phyloP scores from a whole-genome alignment of 2,329 filamentous ascomycete genomes.

The Pseudodiploospora longispora region DNA sequence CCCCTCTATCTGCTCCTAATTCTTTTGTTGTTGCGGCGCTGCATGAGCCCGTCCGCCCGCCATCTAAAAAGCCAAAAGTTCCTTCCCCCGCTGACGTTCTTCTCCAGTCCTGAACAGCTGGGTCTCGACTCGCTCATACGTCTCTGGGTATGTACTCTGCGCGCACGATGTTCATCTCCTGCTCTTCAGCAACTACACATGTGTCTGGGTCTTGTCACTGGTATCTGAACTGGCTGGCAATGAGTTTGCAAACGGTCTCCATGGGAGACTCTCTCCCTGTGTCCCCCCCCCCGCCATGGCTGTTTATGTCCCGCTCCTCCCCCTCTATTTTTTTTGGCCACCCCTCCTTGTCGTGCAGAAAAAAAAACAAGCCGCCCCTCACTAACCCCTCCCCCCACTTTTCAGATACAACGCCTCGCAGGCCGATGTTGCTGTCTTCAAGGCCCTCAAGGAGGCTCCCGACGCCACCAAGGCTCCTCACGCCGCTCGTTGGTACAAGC shows the following conservation, averaged over 20 bases:
- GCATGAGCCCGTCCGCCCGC: not conserved
- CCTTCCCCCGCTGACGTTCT: not conserved
- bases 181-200: not conserved
- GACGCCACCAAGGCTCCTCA: slow-evolving; percentile 83
- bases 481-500: slow-evolving; percentile 97
- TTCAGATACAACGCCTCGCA: slow-evolving; percentile 62
- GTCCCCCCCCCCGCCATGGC: slow-evolving; percentile 2
- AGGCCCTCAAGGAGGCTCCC: slow-evolving; percentile 71
- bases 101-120: slow-evolving; percentile 56
- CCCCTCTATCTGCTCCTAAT: too few relatives aligned
- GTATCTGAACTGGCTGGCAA: not conserved
- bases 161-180: not conserved
- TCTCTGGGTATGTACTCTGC: slow-evolving; percentile 59
- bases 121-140: slow-evolving; percentile 66
- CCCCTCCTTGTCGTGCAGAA: not conserved
- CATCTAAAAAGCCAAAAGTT: slow-evolving; percentile 1
- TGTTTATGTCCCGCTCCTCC: not conserved
- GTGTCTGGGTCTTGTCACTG: not conserved
- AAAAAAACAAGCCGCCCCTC: slow-evolving; percentile 2
- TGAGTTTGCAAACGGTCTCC: not conserved
- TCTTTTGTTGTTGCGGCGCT: not conserved
- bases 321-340: not conserved
- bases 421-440: slow-evolving; percentile 93
- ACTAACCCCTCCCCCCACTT: slow-evolving; percentile 4
- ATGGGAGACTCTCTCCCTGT: not conserved